Evolutionary conservation across 108 stramenopile species (phyloP), one percentile per base, ranked within the genome.

Genomic region (Conticribra weissflogii): DNA sequence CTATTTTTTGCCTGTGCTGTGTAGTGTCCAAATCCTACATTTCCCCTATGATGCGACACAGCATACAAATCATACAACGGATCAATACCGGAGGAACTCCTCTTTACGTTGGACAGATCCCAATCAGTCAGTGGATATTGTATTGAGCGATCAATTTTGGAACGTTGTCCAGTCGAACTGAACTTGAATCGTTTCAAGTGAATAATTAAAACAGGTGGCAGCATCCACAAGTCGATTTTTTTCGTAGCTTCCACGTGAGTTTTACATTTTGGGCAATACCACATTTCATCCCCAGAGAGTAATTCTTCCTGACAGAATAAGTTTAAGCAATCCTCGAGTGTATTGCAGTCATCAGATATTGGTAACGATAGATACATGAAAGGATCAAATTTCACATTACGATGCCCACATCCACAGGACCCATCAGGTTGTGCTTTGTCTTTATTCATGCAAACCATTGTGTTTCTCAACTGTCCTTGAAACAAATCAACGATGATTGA

Each of bases 361-460:
- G 98, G 98, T 2, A 98, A 58, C 19, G 95, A 92, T 70, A 98
- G 59, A 53, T 91, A 96, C 96, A 96, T 96, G 76, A 97, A 97
- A 5, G 98, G 94, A 53, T 98, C 98, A 57, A 98, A 98, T 46
- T 88, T 92, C 25, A 96, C 90, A 61, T 85, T 85, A 5, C 47
- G 59, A 48, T 83, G 83, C 1, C 86, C 82, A 55, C 93, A 95
- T 3, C 31, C 81, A 44, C 21, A 25, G 15, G 29, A 52, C 7
- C 71, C 66, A 56, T 82, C 71, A 45, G 32, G 21, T 5, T 59
- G 44, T 4, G 67, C 21, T 21, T 59, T 46, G 22, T 45, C 9
- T 45, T 34, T 68, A 18, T 74, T 81, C 25, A 78, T 54, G 64
- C 98, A 98, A 33, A 56, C 79, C 64, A 93, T 85, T 14, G 88